Conservation (phyloP, 257 asterid species). For the Primulina eburnea region DNA sequence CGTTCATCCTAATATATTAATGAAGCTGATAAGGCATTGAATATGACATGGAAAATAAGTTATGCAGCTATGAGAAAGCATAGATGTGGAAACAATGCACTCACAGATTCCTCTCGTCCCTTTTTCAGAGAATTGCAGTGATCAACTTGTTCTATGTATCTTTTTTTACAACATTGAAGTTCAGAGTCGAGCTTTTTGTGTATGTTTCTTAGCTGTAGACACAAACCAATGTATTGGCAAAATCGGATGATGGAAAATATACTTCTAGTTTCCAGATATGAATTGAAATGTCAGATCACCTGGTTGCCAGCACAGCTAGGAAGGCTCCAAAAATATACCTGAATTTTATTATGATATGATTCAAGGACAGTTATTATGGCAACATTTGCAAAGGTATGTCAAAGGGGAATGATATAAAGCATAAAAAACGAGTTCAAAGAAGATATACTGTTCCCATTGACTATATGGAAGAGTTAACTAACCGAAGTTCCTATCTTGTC, state of each 20-base stretch:
- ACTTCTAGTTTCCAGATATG: conserved; percentile 9
- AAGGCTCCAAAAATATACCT: conserved; percentile 99
- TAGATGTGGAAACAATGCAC: conserved; percentile 9
- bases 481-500: conserved; percentile 99
- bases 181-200: conserved; percentile 66
- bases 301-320: conserved; percentile 99
- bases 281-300: conserved; percentile 40
- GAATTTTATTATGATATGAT: conserved; percentile 25
- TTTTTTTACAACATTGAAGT: conserved; percentile 61
- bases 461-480: conserved; percentile 38
- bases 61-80: conserved; percentile 7
- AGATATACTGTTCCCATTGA: not conserved
- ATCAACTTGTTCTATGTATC: conserved; percentile 61
- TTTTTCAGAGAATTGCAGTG: conserved; percentile 72
- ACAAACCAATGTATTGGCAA: conserved; percentile 22
- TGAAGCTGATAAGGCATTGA: conserved; percentile 17
- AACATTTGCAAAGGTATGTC: conserved; percentile 10
- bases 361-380: conserved; percentile 8
- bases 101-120: conserved; percentile 93
- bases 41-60: conserved; percentile 19
- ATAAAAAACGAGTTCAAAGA: not conserved
- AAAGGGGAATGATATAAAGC: conserved; percentile 12
- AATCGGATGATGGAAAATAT: conserved; percentile 10
- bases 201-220: conserved; percentile 73
- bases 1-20: conserved; percentile 68